Conservation (phyloP, 2,329 filamentous ascomycete genomes). For the Nemania bipapillata region DNA sequence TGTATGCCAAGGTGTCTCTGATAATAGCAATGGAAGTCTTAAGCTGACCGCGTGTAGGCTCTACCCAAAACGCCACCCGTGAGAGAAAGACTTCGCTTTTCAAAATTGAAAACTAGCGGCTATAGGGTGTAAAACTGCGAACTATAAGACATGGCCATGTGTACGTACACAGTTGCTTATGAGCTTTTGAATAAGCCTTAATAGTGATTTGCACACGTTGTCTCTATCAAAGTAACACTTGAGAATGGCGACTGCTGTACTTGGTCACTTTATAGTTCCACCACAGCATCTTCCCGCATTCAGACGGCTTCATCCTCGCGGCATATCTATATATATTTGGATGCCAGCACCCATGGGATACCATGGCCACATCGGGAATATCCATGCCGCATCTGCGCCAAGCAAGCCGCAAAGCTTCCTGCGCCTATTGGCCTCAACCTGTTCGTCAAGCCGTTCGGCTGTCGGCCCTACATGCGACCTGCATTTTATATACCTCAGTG, state of each 20-base stretch:
- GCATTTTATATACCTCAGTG: conserved; percentile 10
- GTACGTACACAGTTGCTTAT: conserved; percentile 15
- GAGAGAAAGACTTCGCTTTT: conserved; percentile 7
- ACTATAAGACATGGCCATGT: conserved; percentile 24
- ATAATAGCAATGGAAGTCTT: neutral
- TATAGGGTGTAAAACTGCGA: neutral
- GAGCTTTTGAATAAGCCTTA: neutral
- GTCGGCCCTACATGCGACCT: conserved; percentile 13
- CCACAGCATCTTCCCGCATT: neutral
- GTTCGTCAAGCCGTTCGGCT: conserved; percentile 9
- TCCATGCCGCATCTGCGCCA: conserved; percentile 28
- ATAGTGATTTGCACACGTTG: conserved; percentile 14
- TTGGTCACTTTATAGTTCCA: neutral
- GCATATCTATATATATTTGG: conserved; percentile 19
- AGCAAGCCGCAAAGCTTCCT: conserved; percentile 23
- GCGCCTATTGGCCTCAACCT: neutral
- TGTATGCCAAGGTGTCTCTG: neutral
- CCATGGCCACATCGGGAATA: neutral
- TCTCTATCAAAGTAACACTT: conserved; percentile 20
- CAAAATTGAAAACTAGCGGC: conserved; percentile 16
- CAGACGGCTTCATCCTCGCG: neutral
- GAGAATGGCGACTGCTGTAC: neutral
- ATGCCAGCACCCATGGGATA: neutral
- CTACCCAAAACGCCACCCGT: neutral
- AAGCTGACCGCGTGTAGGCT: neutral